These are phyloP conservation scores for Silene noctiflora DNA, from an alignment of 179 eudicot species.

Conservation along the genomic window DNA sequence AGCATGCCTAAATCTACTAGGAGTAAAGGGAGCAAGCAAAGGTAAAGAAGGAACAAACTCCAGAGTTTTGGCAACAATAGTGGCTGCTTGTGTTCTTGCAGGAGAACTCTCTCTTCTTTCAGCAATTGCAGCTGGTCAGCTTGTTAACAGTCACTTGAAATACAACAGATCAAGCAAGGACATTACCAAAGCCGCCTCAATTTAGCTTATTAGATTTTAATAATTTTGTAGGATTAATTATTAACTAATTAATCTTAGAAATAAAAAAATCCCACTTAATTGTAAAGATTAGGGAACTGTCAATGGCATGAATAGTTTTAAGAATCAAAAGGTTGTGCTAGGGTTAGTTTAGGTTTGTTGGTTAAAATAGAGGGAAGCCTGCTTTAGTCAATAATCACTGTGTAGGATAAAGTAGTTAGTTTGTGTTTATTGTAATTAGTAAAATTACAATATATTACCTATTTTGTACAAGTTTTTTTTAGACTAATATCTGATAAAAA, in stretches of 20 bases:
- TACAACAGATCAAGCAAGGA: slow-evolving; percentile 49
- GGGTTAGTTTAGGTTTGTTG: slow-evolving; percentile 1
- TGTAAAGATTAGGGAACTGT: neutral
- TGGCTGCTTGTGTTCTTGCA: slow-evolving; percentile 37
- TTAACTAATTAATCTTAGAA: neutral
- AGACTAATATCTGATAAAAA: no score
- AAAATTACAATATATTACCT: neutral
- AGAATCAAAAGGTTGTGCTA: neutral
- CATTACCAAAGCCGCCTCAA: slow-evolving; percentile 7
- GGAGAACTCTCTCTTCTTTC: slow-evolving; percentile 72
- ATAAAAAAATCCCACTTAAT: neutral
- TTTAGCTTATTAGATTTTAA: neutral
- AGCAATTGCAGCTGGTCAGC: slow-evolving; percentile 44
- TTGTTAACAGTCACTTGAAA: slow-evolving; percentile 58
- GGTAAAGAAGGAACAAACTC: slow-evolving; percentile 32
- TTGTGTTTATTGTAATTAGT: neutral
- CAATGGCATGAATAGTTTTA: neutral
- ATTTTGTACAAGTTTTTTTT: no score
- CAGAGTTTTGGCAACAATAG: slow-evolving; percentile 48
- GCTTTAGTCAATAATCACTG: neutral
- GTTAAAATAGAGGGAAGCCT: neutral
- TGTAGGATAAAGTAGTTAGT: neutral
- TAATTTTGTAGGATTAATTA: neutral
- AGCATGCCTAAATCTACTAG: slow-evolving; percentile 33
- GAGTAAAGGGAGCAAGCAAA: slow-evolving; percentile 24